Base-by-base conservation (phyloP, 2,329 filamentous ascomycete species). In the Neopestalotiopsis rosae region DNA sequence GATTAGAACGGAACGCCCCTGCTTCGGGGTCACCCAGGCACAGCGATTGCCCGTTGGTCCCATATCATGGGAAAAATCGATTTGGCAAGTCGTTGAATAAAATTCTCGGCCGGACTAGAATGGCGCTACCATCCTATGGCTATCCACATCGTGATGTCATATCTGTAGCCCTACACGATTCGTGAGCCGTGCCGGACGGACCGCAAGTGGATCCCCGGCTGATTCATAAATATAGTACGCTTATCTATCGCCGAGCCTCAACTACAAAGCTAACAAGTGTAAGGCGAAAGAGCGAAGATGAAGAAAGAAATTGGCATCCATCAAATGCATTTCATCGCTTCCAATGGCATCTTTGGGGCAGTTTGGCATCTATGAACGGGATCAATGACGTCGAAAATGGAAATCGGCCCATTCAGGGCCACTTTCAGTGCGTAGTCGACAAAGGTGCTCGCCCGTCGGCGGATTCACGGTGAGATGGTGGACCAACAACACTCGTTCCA, bases 391-490 rank as follows among this genome's bases (percentile, higher is more conserved):
- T 64, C 61, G 28, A 52, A 52, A 28, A 12, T 32, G 61, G 20
- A 28, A 64, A 45, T 52, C 24, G 61, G 40, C 38, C 61, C 38
- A 62, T 65, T 38, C 49, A 30, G 63, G 49, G 17, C 63, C 63
- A 56, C 49, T 56, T 66, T 49, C 49, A 66, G 12, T 66, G 45
- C 32, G 52, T 66, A 66, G 63, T 58, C 32, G 63, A 66, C 10
- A 56, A 34, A 56, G 45, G 42, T 57, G 45, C 42, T 58, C 63
- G 49, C 45, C 42, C 24, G 42, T 66, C 71, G 71, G 71, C 68
- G 66, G 61, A 65, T 71, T 70, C 68, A 71, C 71, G 71, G 71
- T 69, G 66, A 67, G 65, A 72, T 70, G 71, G 71, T 72, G 71
- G 71, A 70, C 68, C 71, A 49, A 59, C 61, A 68, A 52, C 20